These are phyloP conservation scores for Trichosanthes cucumerina DNA, from an alignment of 306 rosid genomes.

Conservation along the genomic window DNA sequence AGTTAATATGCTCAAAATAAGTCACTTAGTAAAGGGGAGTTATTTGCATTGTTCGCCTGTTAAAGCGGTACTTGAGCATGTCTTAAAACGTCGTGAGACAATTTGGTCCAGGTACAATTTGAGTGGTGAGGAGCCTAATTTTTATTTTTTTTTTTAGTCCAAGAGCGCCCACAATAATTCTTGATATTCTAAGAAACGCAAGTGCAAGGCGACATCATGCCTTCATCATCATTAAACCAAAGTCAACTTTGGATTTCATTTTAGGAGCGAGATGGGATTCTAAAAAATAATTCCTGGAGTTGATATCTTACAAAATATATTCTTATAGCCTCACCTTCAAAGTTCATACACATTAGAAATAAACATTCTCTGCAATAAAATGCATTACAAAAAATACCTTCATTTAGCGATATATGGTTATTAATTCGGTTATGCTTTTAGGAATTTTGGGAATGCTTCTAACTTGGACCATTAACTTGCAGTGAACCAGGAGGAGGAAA, in stretches of 20 bases:
- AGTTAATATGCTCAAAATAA: neutral
- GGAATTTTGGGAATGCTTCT: neutral
- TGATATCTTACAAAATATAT: neutral
- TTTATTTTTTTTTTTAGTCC: neutral
- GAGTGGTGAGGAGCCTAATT: neutral
- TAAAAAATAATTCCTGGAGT: neutral
- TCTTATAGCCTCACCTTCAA: neutral
- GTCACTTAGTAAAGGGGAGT: neutral
- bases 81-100: too few species aligned
- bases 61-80: too few species aligned
- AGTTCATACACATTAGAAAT: neutral
- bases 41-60: too few species aligned
- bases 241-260: neutral
- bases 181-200: neutral
- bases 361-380: neutral
- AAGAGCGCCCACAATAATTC: neutral
- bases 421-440: neutral
- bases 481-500: conserved; percentile 74
- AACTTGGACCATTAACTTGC: conserved; percentile 2
- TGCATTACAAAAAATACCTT: neutral
- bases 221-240: neutral
- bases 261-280: neutral
- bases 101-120: too few species aligned
- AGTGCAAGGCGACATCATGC: neutral
- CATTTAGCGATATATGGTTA: neutral